Evolutionary conservation across 805 yeast genomes (phyloP).

Genomic region (Limtongozyma cylindracea): DNA sequence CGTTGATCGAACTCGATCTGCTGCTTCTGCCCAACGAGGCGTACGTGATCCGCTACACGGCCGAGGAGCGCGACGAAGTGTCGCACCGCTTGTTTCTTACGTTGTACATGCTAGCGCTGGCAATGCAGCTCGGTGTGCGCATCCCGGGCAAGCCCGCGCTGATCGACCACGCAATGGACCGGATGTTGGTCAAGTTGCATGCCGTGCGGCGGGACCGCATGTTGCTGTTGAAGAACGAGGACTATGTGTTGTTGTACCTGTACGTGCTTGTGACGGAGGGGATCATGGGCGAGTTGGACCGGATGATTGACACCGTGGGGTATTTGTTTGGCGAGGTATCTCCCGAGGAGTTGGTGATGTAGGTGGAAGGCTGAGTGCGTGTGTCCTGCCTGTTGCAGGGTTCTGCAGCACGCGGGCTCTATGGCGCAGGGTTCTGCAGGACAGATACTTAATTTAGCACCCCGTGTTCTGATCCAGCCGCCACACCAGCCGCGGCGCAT

Average conservation of each 20-base stretch:
- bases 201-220: constrained; percentile 16
- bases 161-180: constrained; percentile 46
- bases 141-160: constrained; percentile 57
- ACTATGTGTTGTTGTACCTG: constrained; percentile 53
- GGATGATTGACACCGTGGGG: constrained; percentile 24
- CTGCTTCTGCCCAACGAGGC: constrained; percentile 23
- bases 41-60: constrained; percentile 25
- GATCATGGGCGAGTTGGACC: constrained; percentile 37
- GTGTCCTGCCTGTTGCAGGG: too few species aligned
- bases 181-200: constrained; percentile 38
- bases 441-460: too few species aligned
- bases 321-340: constrained; percentile 40
- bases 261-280: constrained; percentile 49
- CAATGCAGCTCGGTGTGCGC: constrained; percentile 53
- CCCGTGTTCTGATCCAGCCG: too few species aligned
- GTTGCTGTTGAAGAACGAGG: constrained; percentile 28
- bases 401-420: too few species aligned
- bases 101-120: constrained; percentile 59
- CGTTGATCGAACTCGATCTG: constrained; percentile 41
- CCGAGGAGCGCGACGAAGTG: constrained; percentile 36
- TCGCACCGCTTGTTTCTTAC: constrained; percentile 50
- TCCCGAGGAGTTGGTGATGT: constrained; percentile 30
- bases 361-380: too few species aligned
- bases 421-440: too few species aligned
- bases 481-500: too few species aligned